Base-by-base conservation (phyloP, 805 yeast species). In the Myxozyma udenii region DNA sequence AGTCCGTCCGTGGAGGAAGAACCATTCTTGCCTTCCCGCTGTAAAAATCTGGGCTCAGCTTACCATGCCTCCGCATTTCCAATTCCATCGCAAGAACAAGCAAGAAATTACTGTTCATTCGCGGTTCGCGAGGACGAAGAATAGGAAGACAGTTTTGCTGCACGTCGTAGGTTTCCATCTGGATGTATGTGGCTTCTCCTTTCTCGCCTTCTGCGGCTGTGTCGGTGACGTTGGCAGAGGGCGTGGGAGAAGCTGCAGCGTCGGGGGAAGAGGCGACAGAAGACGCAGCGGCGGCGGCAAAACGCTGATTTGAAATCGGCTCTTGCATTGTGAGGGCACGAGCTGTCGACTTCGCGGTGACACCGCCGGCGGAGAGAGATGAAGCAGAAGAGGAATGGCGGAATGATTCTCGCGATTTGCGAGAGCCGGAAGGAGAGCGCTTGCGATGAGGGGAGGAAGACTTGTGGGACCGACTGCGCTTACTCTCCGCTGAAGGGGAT, bases 61-160 rank as follows among this genome's bases (percentile, higher is more conserved):
- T 68, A 25, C 71, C 71, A 42, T 61, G 54, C 24, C 53, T 51
- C 24, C 69, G 61, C 71, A 68, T 68, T 32, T 61, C 54, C 25
- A 62, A 57, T 48, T 68, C 72, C 39, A 68, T 53, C 2, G 72
- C 72, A 33, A 64, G 59, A 21, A 68, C 51, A 12, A 70, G 66
- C 39, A 67, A 60, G 48, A 67, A 68, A 26, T 64, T 64, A 19
- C 69, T 62, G 51, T 68, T 68, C 58, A 65, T 57, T 9, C 71
- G 64, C 14, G 62, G 60, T 44, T 66, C 68, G 14, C 69, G 65
- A 2, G 69, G 66, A 4, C 68, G 61, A 9, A 56, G 35, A 32
- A 62, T 56, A 6, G 63, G 65, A 18, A 64, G 52, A 24, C 63
- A 61, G 28, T 66, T 66, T 12, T 67, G 58, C 26, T 58, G 62